Conservation (phyloP, 2,329 filamentous ascomycete species). For the Talaromyces atroroseus region DNA sequence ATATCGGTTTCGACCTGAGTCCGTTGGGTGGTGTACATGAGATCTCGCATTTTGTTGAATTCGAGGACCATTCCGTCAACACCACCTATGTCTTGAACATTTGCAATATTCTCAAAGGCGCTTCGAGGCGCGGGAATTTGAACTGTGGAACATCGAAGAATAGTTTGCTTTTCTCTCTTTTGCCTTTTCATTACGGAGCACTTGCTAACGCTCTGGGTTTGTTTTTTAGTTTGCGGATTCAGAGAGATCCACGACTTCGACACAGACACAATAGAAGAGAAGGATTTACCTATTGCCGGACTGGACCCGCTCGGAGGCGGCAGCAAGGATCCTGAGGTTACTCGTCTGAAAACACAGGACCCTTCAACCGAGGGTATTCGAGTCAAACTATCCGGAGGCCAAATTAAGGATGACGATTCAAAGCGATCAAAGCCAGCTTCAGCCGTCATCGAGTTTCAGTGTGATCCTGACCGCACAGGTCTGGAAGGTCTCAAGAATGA, state of each 20-base stretch:
- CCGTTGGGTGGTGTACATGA: constrained; percentile 35
- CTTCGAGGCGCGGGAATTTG: constrained; percentile 21
- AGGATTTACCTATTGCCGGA: constrained; percentile 68
- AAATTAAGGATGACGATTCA: constrained; percentile 23
- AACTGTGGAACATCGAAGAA: constrained; percentile 32
- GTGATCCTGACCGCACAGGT: constrained; percentile 66
- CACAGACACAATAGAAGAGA: constrained; percentile 42
- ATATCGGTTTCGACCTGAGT: constrained; percentile 36
- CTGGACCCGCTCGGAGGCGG: constrained; percentile 51
- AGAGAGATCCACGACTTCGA: constrained; percentile 26
- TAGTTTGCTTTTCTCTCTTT: constrained; percentile 21
- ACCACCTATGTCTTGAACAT: constrained; percentile 36
- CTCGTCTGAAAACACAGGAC: constrained; percentile 62
- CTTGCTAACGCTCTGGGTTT: neutral
- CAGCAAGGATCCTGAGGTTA: constrained; percentile 55
- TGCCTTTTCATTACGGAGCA: neutral
- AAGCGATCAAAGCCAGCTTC: constrained; percentile 48
- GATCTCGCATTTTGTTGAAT: constrained; percentile 26
- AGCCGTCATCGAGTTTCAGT: constrained; percentile 79
- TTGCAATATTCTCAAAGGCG: constrained; percentile 26
- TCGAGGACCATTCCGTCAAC: constrained; percentile 24
- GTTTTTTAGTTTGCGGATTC: constrained; percentile 65
- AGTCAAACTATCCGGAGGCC: constrained; percentile 59
- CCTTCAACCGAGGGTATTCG: constrained; percentile 65
- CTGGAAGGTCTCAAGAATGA: constrained; percentile 52